phyloP scores from a whole-genome alignment of 208 protist species.

The Acanthamoeba triangularis region DNA sequence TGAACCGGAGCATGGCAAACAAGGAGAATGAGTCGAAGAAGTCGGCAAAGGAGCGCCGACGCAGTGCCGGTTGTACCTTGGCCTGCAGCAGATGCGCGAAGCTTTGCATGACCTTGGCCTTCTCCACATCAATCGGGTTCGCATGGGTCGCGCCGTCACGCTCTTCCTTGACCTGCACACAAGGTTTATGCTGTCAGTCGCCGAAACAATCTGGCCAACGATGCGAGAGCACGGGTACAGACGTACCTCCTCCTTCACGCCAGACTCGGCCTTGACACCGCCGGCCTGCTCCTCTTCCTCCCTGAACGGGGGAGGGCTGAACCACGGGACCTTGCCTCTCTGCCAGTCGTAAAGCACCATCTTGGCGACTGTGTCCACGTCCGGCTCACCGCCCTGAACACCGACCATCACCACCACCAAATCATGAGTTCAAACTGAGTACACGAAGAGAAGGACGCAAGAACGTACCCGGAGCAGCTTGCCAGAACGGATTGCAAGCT shows the following conservation, averaged over 20 bases:
- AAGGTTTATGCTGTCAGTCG: neutral
- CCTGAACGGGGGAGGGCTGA: neutral
- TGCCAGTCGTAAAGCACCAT: constrained; percentile 99
- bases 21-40: neutral
- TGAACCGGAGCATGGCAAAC: neutral
- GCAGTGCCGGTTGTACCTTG: constrained; percentile 54
- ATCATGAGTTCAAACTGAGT: neutral
- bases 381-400: constrained; percentile 95
- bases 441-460: neutral
- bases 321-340: constrained; percentile 96
- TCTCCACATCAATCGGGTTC: constrained; percentile 68
- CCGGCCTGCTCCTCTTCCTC: neutral
- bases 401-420: no score
- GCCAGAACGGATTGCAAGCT: constrained; percentile 96
- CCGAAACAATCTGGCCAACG: neutral
- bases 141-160: neutral
- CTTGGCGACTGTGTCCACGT: constrained; percentile 96
- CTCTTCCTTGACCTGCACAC: neutral
- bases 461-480: constrained; percentile 94
- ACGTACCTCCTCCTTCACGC: constrained; percentile 23
- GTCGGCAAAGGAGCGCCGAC: neutral
- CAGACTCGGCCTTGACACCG: neutral
- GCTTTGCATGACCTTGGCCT: constrained; percentile 44
- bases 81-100: neutral
- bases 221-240: neutral